A percentile compares a stretch with the other conserved stretches of the same genome.
phyloP scores from a whole-genome alignment of 305 asterid genomes.

The Solanum hybrid region DNA sequence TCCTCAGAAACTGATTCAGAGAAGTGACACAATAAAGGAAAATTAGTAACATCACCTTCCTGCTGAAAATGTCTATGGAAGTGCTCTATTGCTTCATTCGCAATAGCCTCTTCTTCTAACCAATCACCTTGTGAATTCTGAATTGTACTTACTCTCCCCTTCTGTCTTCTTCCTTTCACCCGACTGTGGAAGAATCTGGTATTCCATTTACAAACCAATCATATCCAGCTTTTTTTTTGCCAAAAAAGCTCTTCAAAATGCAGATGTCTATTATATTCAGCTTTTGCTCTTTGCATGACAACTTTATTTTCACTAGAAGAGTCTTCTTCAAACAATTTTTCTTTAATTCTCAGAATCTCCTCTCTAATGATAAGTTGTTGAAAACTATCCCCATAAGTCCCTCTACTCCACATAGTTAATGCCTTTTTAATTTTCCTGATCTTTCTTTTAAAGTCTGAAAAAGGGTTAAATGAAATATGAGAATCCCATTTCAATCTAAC shows the following conservation, averaged over 20 bases:
- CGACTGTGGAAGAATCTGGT: not conserved
- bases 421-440: not conserved
- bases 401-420: not conserved
- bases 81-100: no score
- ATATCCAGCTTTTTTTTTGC: not conserved
- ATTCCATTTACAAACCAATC: not conserved
- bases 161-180: not conserved
- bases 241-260: not conserved
- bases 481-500: not conserved
- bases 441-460: not conserved
- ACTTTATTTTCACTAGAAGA: not conserved
- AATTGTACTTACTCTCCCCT: not conserved
- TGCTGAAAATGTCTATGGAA: not conserved
- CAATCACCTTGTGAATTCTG: not conserved
- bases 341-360: not conserved
- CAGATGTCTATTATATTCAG: not conserved
- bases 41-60: not conserved
- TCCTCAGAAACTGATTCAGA: not conserved
- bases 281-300: not conserved
- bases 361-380: not conserved
- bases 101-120: not conserved
- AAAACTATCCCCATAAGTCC: not conserved
- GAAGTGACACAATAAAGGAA: not conserved
- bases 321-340: not conserved
- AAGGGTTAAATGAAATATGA: not conserved